Percentiles rank a stretch among this genome's conserved stretches.
Conservation (phyloP, 106 monocot genomes). For the Phalaenopsis equestris region DNA sequence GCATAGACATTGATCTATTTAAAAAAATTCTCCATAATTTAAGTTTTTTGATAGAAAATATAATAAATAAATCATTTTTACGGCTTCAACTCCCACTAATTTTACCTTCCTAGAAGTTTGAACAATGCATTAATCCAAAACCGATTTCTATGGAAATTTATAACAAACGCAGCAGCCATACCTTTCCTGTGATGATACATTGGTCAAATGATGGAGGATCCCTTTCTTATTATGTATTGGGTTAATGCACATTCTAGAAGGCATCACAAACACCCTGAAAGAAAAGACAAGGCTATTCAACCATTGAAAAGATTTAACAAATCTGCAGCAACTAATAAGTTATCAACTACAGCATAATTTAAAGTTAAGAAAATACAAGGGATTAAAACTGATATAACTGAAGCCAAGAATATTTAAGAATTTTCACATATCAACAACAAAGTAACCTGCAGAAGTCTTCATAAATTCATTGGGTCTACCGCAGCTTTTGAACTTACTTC, state of each 20-base stretch:
- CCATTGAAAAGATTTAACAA: not conserved
- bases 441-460: too few relatives aligned
- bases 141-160: not conserved
- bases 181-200: slow-evolving; percentile 55
- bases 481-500: too few relatives aligned
- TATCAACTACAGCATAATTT: not conserved
- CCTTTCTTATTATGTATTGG: slow-evolving; percentile 85
- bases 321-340: not conserved
- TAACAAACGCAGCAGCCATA: slow-evolving; percentile 12
- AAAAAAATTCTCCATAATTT: not conserved
- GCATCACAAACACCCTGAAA: slow-evolving; percentile 88
- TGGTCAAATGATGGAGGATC: slow-evolving; percentile 37
- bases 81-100: not conserved
- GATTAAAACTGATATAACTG: too few relatives aligned
- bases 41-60: not conserved
- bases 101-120: not conserved
- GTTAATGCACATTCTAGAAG: slow-evolving; percentile 92
- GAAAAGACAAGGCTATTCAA: not conserved
- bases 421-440: too few relatives aligned
- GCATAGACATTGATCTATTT: not conserved
- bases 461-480: too few relatives aligned
- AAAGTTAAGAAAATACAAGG: too few relatives aligned
- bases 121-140: not conserved
- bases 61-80: not conserved
- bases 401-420: too few relatives aligned